These are phyloP conservation scores for Fragaria nilgerrensis DNA, from an alignment of 306 rosid species.

Conservation along the genomic window DNA sequence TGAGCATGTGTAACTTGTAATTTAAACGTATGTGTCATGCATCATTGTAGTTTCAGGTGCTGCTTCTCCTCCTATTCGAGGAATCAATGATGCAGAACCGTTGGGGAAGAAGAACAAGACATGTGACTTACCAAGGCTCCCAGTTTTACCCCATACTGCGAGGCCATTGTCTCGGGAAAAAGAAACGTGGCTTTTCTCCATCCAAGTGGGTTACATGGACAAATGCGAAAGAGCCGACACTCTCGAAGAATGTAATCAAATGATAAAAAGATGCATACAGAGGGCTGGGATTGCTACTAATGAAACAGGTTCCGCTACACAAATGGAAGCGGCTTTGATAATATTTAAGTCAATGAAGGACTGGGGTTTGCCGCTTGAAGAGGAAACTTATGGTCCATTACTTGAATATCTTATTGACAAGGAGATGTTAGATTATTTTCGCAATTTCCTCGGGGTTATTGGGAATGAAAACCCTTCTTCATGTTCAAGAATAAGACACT, in stretches of 20 bases:
- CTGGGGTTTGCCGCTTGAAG: constrained; percentile 60
- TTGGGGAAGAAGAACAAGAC: too few relatives aligned
- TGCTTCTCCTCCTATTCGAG: too few relatives aligned
- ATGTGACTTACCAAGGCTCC: too few relatives aligned
- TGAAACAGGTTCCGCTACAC: constrained; percentile 45
- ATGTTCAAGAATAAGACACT: constrained; percentile 59
- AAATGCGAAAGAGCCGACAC: too few relatives aligned
- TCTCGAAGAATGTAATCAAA: constrained; percentile 46
- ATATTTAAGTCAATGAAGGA: constrained; percentile 57
- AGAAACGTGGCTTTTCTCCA: too few relatives aligned
- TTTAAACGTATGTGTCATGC: too few relatives aligned
- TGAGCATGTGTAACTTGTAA: too few relatives aligned
- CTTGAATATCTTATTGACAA: constrained; percentile 59
- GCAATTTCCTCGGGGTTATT: constrained; percentile 43
- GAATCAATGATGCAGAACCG: too few relatives aligned
- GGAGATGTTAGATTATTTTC: constrained; percentile 70
- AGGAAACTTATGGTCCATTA: constrained; percentile 62
- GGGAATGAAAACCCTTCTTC: constrained; percentile 50
- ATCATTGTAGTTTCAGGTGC: too few relatives aligned
- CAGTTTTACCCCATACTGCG: too few relatives aligned
- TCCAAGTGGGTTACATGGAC: too few relatives aligned
- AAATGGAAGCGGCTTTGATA: constrained; percentile 47
- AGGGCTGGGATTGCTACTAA: constrained; percentile 51
- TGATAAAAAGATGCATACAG: constrained; percentile 53
- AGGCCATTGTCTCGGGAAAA: too few relatives aligned